Evolutionary conservation across 257 asterid genomes (phyloP), one percentile per base, ranked within the genome.

Genomic region (Petunia axillaris): DNA sequence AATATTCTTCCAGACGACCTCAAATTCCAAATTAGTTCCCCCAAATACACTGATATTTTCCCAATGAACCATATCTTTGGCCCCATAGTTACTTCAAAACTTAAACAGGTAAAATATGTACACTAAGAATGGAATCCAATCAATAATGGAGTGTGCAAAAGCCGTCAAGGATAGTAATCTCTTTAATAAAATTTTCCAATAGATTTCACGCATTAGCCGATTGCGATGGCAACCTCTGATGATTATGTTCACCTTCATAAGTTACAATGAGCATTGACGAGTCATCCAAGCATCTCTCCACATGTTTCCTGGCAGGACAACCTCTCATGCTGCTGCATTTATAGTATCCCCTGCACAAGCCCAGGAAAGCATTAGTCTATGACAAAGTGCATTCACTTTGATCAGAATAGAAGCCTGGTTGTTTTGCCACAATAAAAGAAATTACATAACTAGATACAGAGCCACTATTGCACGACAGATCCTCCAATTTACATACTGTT

Each of bases 291-390:
- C 96, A 94, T 84, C 98, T 86, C 85, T 94, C 98, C 40, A 94
- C 98, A 70, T 94, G 98, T 82, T 94, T 94, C 85, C 98, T 82
- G 2, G 98, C 98, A 37, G 98, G 98, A 80, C 98, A 94, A 3
- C 98, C 98, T 89, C 98, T 90, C 89, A 94, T 86, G 86, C 98
- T 94, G 80, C 98, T 94, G 84, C 98, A 94, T 85, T 94, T 94
- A 81, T 94, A 94, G 87, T 94, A 94, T 81, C 98, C 98, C 90
- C 98, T 94, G 93, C 82, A 85, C 14, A 35, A 8, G 0, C 50
- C 8, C 50, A 66, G 64, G 48, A 62, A 77, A 6, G 7, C 43
- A 14, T 53, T 44, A 57, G 63, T 54, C 63, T 53, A 53, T 1
- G 39, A 8, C 16, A 16, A 58, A 16, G 54, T 58, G 70, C 70